Percentiles rank a stretch among this genome's conserved stretches.
These are phyloP conservation scores for Cryptococcus sp. DNA, from an alignment of 1,284 basidiomycete genomes.

Conservation along the genomic window DNA sequence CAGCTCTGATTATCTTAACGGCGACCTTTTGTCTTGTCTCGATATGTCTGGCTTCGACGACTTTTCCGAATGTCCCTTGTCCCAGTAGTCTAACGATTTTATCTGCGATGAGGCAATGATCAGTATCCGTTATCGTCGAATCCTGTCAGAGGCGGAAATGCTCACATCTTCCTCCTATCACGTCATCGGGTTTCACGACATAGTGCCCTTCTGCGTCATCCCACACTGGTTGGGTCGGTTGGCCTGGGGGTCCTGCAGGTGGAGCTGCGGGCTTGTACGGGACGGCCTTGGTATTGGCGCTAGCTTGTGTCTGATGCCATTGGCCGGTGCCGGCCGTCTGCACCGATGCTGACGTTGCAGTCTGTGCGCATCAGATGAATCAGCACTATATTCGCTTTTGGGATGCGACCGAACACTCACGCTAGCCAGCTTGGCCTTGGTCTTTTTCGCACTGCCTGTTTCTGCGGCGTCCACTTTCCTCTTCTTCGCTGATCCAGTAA, in stretches of 20 bases:
- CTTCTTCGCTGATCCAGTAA: constrained; percentile 30
- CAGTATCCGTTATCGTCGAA: neutral
- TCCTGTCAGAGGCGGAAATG: constrained; percentile 19
- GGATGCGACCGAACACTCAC: constrained; percentile 19
- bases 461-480: constrained; percentile 42
- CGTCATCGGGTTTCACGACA: constrained; percentile 84
- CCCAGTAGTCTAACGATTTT: constrained; percentile 87
- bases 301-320: constrained; percentile 8
- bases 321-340: constrained; percentile 13
- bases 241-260: constrained; percentile 2
- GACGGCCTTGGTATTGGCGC: constrained; percentile 4
- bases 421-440: constrained; percentile 33
- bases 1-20: constrained; percentile 97
- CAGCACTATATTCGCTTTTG: too few species aligned
- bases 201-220: constrained; percentile 96
- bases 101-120: constrained; percentile 59
- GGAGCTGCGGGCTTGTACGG: constrained; percentile 4
- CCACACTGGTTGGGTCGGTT: constrained; percentile 59
- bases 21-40: constrained; percentile 75
- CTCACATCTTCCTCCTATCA: constrained; percentile 79
- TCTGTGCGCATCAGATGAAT: constrained; percentile 1
- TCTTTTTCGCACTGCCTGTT: constrained; percentile 31
- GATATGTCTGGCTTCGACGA: constrained; percentile 89
- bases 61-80: constrained; percentile 99
- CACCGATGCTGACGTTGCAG: constrained; percentile 13